These are phyloP conservation scores for Rhododendron vialii DNA, from an alignment of 148 eudicot genomes.

Conservation along the genomic window DNA sequence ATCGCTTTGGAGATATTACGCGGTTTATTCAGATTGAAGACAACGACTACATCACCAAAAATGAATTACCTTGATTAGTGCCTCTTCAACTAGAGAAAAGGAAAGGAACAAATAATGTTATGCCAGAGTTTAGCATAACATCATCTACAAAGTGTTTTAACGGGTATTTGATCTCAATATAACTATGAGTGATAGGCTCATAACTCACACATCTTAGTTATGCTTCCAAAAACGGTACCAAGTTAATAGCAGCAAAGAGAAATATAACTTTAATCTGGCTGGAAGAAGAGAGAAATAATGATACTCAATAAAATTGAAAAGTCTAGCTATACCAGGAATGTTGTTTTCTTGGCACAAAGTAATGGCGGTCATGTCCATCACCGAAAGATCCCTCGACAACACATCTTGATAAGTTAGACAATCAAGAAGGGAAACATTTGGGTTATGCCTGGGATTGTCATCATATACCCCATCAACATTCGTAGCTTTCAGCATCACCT, in stretches of 20 bases:
- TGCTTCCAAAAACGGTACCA: neutral
- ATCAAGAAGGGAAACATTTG: slow-evolving; percentile 74
- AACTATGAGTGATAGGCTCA: neutral
- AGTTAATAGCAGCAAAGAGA: neutral
- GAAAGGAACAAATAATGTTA: neutral
- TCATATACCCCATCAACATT: slow-evolving; percentile 94
- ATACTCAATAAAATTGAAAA: neutral
- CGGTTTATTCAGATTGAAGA: neutral
- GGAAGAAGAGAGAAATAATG: neutral
- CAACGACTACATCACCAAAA: neutral
- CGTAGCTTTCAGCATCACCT: slow-evolving; percentile 89
- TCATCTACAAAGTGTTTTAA: neutral
- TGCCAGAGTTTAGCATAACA: neutral
- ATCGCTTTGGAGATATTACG: neutral
- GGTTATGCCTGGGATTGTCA: slow-evolving; percentile 70
- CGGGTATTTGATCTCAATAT: neutral
- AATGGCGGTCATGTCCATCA: slow-evolving; percentile 96
- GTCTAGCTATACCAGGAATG: slow-evolving; percentile 60
- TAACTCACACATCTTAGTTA: neutral
- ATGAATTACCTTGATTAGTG: neutral
- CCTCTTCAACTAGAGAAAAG: neutral
- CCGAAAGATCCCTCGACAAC: slow-evolving; percentile 77
- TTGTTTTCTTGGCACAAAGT: slow-evolving; percentile 96
- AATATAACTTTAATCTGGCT: neutral
- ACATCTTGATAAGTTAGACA: slow-evolving; percentile 83